phyloP scores from a whole-genome alignment of 1,284 basidiomycete genomes.

The Sphaerobolus stellatus region DNA sequence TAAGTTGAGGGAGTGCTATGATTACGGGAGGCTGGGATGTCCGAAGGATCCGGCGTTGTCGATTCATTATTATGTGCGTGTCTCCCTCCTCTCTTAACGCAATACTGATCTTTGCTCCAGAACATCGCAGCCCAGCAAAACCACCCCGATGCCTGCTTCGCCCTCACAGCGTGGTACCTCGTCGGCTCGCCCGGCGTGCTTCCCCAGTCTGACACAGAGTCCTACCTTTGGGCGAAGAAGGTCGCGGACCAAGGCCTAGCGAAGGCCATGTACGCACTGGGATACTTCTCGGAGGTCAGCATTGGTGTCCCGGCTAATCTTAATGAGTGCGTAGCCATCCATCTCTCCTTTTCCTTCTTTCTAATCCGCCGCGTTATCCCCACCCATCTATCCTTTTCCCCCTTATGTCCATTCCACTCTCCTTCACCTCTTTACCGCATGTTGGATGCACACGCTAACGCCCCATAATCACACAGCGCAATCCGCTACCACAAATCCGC shows the following conservation, averaged over 20 bases:
- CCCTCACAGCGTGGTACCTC: conserved; percentile 97
- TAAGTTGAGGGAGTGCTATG: conserved; percentile 96
- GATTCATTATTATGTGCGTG: conserved; percentile 95
- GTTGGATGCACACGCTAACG: no score
- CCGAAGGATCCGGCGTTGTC: conserved; percentile 96
- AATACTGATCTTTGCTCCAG: no score
- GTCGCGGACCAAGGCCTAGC: conserved; percentile 86
- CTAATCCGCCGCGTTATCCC: not conserved
- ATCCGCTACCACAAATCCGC: conserved; percentile 86
- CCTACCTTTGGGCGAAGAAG: conserved; percentile 91
- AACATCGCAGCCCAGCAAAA: conserved; percentile 97
- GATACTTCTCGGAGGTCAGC: conserved; percentile 95
- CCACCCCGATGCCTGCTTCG: conserved; percentile 97
- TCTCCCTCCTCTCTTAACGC: conserved; percentile 10
- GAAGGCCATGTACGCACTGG: conserved; percentile 96
- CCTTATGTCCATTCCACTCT: no score
- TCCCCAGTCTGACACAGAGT: conserved; percentile 97
- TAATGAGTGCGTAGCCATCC: conserved; percentile 55
- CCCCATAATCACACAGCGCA: conserved; percentile 59
- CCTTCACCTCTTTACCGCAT: conserved; percentile 3
- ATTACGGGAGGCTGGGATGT: conserved; percentile 98
- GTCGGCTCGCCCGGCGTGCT: conserved; percentile 97
- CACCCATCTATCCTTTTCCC: no score
- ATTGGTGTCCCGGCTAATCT: conserved; percentile 75
- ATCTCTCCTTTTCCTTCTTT: not conserved